phyloP scores from a whole-genome alignment of 2,329 filamentous ascomycete genomes.

The Xylaria digitata region DNA sequence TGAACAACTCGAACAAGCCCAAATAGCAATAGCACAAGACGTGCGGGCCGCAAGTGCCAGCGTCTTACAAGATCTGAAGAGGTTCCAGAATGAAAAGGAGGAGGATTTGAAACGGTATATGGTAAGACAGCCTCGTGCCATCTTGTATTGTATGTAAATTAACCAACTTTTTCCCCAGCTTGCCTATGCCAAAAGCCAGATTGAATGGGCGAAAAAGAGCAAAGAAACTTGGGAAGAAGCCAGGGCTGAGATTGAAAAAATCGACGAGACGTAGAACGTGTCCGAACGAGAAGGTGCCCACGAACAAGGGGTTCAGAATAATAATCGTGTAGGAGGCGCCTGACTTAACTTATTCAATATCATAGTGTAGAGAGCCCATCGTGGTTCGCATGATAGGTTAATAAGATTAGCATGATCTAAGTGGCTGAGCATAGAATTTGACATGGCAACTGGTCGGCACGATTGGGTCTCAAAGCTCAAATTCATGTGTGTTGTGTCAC shows the following conservation, averaged over 20 bases:
- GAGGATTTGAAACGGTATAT: constrained; percentile 94
- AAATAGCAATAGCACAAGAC: constrained; percentile 88
- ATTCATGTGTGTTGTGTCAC: not conserved
- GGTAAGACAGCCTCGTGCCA: constrained; percentile 67
- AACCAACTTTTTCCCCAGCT: constrained; percentile 65
- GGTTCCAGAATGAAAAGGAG: constrained; percentile 96
- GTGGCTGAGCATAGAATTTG: constrained; percentile 14
- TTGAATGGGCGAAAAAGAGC: constrained; percentile 93
- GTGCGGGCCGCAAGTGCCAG: constrained; percentile 92
- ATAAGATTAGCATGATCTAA: constrained; percentile 37
- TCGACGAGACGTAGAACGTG: constrained; percentile 68
- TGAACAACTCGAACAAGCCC: constrained; percentile 86
- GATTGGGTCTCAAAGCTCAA: too few species aligned
- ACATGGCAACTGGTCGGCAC: not conserved
- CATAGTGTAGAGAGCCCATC: constrained; percentile 32
- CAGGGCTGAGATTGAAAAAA: constrained; percentile 86
- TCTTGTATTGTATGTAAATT: not conserved
- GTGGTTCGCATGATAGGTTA: constrained; percentile 38
- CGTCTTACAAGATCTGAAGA: constrained; percentile 87
- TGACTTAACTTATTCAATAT: constrained; percentile 16
- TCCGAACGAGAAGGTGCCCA: not conserved
- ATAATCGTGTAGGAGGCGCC: constrained; percentile 27
- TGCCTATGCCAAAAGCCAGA: constrained; percentile 89
- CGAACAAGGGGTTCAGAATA: not conserved
- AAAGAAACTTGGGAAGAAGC: constrained; percentile 94